A percentile compares a stretch with the other conserved stretches of the same genome.
Conservation (phyloP, 2,329 filamentous ascomycete species). For the Apiospora pterosperma region DNA sequence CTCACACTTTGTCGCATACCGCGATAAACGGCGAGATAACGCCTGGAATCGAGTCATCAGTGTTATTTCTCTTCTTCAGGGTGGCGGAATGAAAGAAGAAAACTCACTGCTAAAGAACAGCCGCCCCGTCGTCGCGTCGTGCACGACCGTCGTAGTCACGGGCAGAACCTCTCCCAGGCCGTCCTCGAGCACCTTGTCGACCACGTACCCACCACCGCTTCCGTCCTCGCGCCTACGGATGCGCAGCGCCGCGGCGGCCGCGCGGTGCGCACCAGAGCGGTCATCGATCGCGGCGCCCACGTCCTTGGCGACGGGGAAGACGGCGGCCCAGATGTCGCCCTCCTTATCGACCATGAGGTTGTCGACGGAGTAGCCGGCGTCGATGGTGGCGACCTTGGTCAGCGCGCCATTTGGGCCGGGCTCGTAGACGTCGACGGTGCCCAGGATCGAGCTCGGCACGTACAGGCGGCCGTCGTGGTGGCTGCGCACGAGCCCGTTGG, state of each 20-base stretch:
- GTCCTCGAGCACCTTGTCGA: constrained; percentile 26
- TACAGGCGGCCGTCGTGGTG: constrained; percentile 26
- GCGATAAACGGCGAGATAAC: constrained; percentile 18
- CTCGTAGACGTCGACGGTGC: constrained; percentile 12
- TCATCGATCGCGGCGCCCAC: constrained; percentile 14
- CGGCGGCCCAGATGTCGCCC: constrained; percentile 23
- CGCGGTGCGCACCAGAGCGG: constrained; percentile 12
- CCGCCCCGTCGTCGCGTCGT: constrained; percentile 24
- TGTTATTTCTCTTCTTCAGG: neutral
- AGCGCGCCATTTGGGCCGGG: constrained; percentile 11
- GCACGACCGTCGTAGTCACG: constrained; percentile 20
- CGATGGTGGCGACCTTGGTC: constrained; percentile 13
- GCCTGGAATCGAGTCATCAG: constrained; percentile 5
- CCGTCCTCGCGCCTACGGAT: constrained; percentile 15
- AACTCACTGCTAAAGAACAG: constrained; percentile 22
- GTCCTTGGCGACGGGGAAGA: constrained; percentile 15
- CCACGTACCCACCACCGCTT: constrained; percentile 11
- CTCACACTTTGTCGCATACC: constrained; percentile 15
- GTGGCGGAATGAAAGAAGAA: neutral
- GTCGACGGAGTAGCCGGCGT: constrained; percentile 19
- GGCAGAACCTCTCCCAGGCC: constrained; percentile 19
- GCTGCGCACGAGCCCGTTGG: constrained; percentile 27
- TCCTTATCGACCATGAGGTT: constrained; percentile 22
- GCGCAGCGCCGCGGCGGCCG: constrained; percentile 16
- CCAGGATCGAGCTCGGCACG: constrained; percentile 23